Base-by-base conservation (phyloP, 371 early-diverging fungal genomes). In the Blakeslea trispora region DNA sequence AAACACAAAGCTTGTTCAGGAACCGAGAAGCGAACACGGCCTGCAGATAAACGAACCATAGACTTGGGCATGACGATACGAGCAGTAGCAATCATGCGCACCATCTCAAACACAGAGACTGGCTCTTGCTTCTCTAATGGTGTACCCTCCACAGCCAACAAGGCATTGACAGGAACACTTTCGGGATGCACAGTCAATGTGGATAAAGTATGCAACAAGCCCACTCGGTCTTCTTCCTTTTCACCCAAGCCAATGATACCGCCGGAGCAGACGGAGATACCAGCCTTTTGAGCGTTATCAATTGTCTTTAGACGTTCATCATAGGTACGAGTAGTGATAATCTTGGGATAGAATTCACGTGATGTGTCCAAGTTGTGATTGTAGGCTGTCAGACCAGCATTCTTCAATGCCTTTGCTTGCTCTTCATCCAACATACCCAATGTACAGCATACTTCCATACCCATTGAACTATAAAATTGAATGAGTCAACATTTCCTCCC, bases 371-470 rank as follows among this genome's bases (percentile, higher is more conserved):
- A 76, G 64, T 93, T 93, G 72, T 93, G 93, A 77, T 93, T 93
- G 76, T 93, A 93, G 17, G 93, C 93, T n/a, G 91, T 91, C 68
- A 93, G 70, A 34, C 93, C 93, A 39, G 93, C 91, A 23, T 90
- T 86, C 72, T 91, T 91, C 50, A 93, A 80, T 59, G 81, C 78
- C 58, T 83, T 81, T 22, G 91, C 91, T 71, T 91, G 91, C 14
- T 75, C 81, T 40, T 83, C 84, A 66, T 85, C 81, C 74, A 93
- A 77, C 93, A 93, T 91, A 59, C 93, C 93, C 49, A 93, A 77
- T 15, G 91, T 93, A 77, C 90, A 91, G 79, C 93, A 93, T 15
- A 93, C 93, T 66, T 93, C 93, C 93, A 93, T 93, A 37, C 85
- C 91, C 93, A 93, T 93, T 14, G 85, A 84, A 45, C 90, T 90